A percentile compares a stretch with the other conserved stretches of the same genome.
phyloP scores from a whole-genome alignment of 2,329 filamentous ascomycete genomes.

The Curvularia verruculosa region DNA sequence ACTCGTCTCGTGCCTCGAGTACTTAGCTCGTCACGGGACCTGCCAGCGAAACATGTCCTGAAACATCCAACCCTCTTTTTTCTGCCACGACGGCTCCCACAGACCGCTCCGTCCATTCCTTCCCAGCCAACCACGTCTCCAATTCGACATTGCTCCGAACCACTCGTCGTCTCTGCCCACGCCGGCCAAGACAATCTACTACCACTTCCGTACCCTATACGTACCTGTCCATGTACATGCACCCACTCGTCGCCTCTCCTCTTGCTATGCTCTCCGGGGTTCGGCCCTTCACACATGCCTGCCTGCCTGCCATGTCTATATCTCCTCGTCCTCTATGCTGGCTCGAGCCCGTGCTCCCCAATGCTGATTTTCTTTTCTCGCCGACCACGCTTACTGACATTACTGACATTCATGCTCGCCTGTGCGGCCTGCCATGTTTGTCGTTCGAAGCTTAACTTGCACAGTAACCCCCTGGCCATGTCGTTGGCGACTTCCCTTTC shows the following conservation, averaged over 20 bases:
- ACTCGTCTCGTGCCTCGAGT: constrained; percentile 1
- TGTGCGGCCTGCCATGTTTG: constrained; percentile 1
- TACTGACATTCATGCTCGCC: background rate
- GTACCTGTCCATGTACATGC: too few relatives aligned
- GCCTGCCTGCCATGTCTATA: background rate
- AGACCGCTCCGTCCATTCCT: constrained; percentile 11
- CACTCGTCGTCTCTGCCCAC: background rate
- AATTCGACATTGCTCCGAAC: background rate
- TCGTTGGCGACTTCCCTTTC: constrained; percentile 1
- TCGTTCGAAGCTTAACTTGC: background rate
- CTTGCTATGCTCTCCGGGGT: too few relatives aligned
- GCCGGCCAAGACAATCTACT: background rate
- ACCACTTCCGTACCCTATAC: too few relatives aligned
- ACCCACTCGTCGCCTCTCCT: too few relatives aligned
- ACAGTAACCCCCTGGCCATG: background rate
- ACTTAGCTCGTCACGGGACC: background rate
- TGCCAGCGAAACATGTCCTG: constrained; percentile 22
- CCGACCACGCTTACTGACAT: background rate
- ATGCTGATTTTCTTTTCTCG: background rate
- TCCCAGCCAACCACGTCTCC: background rate
- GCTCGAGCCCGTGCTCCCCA: background rate
- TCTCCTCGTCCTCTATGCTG: background rate
- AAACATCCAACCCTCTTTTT: constrained; percentile 28
- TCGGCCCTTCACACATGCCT: background rate
- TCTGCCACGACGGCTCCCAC: constrained; percentile 20